Percentiles rank a stretch among this genome's conserved stretches.
Evolutionary conservation across 192 early-diverging fungal species (phyloP).

Genomic region (Coemansia sp.): DNA sequence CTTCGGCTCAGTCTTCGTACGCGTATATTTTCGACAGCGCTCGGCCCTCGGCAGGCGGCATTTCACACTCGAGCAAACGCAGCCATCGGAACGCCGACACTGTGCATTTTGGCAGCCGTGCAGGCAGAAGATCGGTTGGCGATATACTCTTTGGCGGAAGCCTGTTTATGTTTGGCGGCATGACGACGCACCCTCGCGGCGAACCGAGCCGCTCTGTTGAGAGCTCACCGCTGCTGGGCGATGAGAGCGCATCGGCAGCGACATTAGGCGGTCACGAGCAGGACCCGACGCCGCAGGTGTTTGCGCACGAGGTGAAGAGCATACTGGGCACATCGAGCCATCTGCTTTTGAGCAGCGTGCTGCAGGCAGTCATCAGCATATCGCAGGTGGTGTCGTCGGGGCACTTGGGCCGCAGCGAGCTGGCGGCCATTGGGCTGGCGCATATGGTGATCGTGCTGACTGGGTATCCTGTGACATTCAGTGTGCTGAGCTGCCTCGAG

Average conservation of each 20-base stretch:
- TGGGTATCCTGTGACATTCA: slow-evolving; percentile 69
- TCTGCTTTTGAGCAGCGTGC: slow-evolving; percentile 58
- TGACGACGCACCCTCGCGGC: not conserved
- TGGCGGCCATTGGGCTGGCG: slow-evolving; percentile 69
- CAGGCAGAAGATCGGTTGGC: slow-evolving; percentile 10
- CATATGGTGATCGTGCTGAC: slow-evolving; percentile 75
- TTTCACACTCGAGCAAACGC: not conserved
- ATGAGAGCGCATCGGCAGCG: slow-evolving; percentile 7
- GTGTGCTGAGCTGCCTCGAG: slow-evolving; percentile 73
- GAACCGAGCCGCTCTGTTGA: not conserved
- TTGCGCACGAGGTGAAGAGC: slow-evolving; percentile 17
- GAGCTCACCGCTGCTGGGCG: slow-evolving; percentile 24
- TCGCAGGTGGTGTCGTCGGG: slow-evolving; percentile 67
- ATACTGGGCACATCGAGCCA: slow-evolving; percentile 45
- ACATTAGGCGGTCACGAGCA: slow-evolving; percentile 6
- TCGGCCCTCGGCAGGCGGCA: slow-evolving; percentile 16
- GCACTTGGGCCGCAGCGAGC: slow-evolving; percentile 62
- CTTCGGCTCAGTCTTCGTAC: slow-evolving; percentile 44
- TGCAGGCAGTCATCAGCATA: slow-evolving; percentile 67
- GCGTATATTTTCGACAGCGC: slow-evolving; percentile 51
- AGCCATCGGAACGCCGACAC: not conserved
- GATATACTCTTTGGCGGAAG: slow-evolving; percentile 11
- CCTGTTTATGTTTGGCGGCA: slow-evolving; percentile 8
- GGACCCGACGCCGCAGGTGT: slow-evolving; percentile 19
- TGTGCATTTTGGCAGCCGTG: not conserved